Conservation (phyloP, 495 filamentous ascomycete genomes). For the Penicillium flavigenum region DNA sequence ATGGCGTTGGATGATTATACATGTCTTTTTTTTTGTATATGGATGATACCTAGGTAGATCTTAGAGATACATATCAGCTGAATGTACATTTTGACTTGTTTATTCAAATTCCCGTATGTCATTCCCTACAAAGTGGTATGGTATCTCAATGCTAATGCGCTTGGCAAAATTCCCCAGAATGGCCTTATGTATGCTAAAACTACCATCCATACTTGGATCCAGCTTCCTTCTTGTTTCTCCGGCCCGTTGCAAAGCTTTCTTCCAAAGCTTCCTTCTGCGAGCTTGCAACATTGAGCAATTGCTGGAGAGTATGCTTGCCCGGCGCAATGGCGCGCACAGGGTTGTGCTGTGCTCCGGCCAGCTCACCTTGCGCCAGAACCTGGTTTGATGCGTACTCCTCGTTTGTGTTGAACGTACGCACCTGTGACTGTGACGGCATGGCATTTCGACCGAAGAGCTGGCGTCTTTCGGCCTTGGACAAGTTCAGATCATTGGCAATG, state of each 20-base stretch:
- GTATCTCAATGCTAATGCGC: constrained; percentile 19
- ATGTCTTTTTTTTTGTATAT: constrained; percentile 18
- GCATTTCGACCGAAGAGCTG: constrained; percentile 76
- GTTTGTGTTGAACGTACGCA: constrained; percentile 84
- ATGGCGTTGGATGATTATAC: constrained; percentile 9
- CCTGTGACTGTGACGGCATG: constrained; percentile 37
- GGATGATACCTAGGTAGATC: constrained; percentile 14
- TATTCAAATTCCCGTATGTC: background rate
- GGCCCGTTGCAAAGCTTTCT: constrained; percentile 78
- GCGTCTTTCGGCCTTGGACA: constrained; percentile 68
- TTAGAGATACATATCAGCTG: constrained; percentile 2
- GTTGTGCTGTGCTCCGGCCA: constrained; percentile 72
- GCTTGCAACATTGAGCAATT: constrained; percentile 78
- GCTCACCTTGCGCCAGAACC: constrained; percentile 41
- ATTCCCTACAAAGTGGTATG: constrained; percentile 10
- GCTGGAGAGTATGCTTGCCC: constrained; percentile 83
- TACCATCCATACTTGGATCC: constrained; percentile 83
- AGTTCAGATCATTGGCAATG: constrained; percentile 71
- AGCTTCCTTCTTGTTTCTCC: constrained; percentile 73
- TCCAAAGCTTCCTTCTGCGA: constrained; percentile 81
- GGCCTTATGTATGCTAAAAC: constrained; percentile 7
- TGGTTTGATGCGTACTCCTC: constrained; percentile 82
- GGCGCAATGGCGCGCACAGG: constrained; percentile 81
- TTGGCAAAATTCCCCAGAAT: constrained; percentile 4
- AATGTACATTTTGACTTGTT: constrained; percentile 5